Evolutionary conservation across 2,329 filamentous ascomycete species (phyloP), one percentile per base, ranked within the genome.

Genomic region (Beauveria sp.): DNA sequence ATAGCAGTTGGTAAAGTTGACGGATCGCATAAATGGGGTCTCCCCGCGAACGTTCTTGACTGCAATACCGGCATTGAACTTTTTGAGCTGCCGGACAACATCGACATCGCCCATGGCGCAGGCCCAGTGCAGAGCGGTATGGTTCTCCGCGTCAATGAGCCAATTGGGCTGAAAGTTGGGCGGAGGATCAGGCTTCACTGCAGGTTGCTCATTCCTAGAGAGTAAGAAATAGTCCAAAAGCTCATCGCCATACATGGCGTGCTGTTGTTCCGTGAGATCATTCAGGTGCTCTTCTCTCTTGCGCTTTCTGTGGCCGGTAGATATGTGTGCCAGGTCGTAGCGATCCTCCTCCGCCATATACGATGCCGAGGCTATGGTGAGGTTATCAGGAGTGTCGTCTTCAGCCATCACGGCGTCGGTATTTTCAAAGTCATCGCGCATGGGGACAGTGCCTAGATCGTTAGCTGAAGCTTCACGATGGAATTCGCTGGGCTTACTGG

Each of bases 21-120:
- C 93, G 6, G 91, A 90, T 49, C 93, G 88, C 85, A 99, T 97
- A 42, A 99, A 84, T 0, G 95, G 93, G 0, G 95, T 98, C 75
- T 98, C 93, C 62, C 89, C 88, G 22, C 86, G 80, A 50, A 84
- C 77, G 61, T 92, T 93, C 59, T 88, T 82, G 3, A 87, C 86
- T 34, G 86, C 84, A 18, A 91, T 80, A 63, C 86, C 86, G 12
- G 93, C 92, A 47, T 90, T 88, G 63, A 93, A 91, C 46, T 86
- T 83, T 67, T 95, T 88, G 20, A 99, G 80, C 72, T 96, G 89
- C 72, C 88, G 91, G 64, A 97, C 91, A 18, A 98, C 90, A 54
- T 93, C 90, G 34, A 97, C 80, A 67, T 98, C 95, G 62, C 95
- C 95, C 93, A 99, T 99, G 26, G 95, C 91, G 58, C 91, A 92